These are phyloP conservation scores for Ophiostoma australiae DNA, from an alignment of 2,329 filamentous ascomycete species.

Conservation along the genomic window DNA sequence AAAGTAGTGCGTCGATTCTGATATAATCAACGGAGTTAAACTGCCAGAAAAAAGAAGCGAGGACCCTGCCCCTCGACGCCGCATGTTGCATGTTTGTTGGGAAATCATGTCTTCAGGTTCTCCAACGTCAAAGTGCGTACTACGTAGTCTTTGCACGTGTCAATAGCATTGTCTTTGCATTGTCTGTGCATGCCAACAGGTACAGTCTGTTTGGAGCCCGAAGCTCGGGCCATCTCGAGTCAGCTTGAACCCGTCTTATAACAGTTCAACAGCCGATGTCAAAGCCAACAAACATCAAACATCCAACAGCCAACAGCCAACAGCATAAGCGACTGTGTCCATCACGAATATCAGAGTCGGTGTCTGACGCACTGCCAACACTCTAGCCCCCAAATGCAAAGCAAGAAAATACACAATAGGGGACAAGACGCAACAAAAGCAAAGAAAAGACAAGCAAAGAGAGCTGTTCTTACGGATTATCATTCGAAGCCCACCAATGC, in stretches of 20 bases:
- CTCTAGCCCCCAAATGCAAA: background rate
- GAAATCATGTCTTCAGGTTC: background rate
- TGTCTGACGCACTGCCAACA: background rate
- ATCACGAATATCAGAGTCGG: background rate
- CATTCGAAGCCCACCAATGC: background rate
- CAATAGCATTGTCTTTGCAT: background rate
- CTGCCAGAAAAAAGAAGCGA: background rate
- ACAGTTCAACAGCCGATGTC: too few species aligned
- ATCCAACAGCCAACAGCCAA: background rate
- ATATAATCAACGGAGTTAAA: too few species aligned
- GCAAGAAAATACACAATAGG: too few species aligned
- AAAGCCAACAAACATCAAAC: too few species aligned
- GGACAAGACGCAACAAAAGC: background rate
- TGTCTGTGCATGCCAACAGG: too few species aligned
- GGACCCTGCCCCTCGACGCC: too few species aligned
- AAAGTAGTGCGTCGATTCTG: too few species aligned
- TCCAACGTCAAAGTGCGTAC: background rate
- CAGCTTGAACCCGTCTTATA: too few species aligned
- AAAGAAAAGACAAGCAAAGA: background rate
- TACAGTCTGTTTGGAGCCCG: too few species aligned
- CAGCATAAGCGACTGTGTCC: background rate
- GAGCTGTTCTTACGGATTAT: background rate
- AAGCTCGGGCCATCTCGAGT: too few species aligned
- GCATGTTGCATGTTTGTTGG: background rate
- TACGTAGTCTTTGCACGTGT: background rate